A percentile compares a stretch with the other conserved stretches of the same genome.
phyloP scores from a whole-genome alignment of 2,329 filamentous ascomycete genomes.

The Colletotrichum sp. region DNA sequence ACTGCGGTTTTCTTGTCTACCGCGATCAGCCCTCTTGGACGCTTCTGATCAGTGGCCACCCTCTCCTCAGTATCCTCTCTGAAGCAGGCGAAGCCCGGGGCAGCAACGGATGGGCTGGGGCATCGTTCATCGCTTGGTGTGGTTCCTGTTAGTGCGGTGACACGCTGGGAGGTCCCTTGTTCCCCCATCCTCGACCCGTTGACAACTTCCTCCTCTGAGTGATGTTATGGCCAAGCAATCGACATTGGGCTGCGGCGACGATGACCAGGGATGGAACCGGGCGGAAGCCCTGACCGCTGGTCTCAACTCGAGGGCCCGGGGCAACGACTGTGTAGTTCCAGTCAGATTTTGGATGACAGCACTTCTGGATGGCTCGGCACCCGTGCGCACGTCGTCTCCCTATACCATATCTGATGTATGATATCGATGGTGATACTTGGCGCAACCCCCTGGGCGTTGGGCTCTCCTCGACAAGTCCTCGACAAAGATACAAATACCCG shows the following conservation, averaged over 20 bases:
- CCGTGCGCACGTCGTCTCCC: neutral
- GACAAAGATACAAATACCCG: constrained; percentile 30
- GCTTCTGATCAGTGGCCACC: neutral
- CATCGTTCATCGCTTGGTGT: neutral
- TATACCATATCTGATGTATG: constrained; percentile 3
- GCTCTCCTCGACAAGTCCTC: neutral
- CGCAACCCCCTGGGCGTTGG: neutral
- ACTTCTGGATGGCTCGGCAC: neutral
- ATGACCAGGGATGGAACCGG: constrained; percentile 10
- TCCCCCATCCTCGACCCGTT: neutral
- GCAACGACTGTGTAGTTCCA: neutral
- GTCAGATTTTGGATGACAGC: constrained; percentile 13
- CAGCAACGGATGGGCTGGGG: neutral
- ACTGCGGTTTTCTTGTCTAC: neutral
- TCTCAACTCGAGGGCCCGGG: constrained; percentile 4
- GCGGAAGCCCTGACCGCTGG: constrained; percentile 8
- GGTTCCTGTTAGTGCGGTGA: constrained; percentile 8
- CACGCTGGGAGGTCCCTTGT: constrained; percentile 4
- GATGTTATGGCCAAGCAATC: neutral
- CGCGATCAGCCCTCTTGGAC: constrained; percentile 8
- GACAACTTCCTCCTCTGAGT: neutral
- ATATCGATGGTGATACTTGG: constrained; percentile 18
- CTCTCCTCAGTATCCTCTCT: neutral
- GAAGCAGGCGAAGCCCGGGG: neutral
- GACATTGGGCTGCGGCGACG: neutral